Conservation (phyloP, 805 yeast genomes). For the Candida dajiaensis region DNA sequence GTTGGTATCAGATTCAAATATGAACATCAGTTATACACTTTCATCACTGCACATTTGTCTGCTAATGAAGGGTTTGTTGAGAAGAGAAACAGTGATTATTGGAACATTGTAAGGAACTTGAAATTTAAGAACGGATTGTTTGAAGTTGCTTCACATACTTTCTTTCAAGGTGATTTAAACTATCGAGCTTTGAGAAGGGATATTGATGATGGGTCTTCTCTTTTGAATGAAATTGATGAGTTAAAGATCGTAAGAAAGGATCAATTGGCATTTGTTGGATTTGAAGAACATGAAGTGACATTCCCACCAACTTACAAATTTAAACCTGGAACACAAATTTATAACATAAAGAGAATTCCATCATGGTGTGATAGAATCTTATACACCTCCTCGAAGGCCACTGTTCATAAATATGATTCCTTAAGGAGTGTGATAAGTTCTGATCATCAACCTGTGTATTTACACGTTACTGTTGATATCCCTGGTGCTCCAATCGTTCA, state of each 20-base stretch:
- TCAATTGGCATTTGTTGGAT: constrained; percentile 51
- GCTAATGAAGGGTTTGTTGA: constrained; percentile 69
- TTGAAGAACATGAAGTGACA: constrained; percentile 55
- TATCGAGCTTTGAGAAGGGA: constrained; percentile 46
- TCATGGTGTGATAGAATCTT: constrained; percentile 91
- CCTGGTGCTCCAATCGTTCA: constrained; percentile 23
- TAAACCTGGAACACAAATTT: constrained; percentile 39
- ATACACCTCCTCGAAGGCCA: constrained; percentile 16
- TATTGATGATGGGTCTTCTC: constrained; percentile 5
- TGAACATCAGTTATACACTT: constrained; percentile 36
- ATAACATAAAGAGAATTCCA: constrained; percentile 57
- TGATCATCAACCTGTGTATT: constrained; percentile 77
- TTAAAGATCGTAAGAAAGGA: constrained; percentile 25
- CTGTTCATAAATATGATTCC: constrained; percentile 41
- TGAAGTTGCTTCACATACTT: constrained; percentile 51
- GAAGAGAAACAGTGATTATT: constrained; percentile 49
- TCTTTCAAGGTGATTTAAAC: constrained; percentile 82
- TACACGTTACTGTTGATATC: constrained; percentile 29
- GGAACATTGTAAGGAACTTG: constrained; percentile 43
- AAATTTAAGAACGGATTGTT: constrained; percentile 50
- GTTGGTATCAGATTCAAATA: constrained; percentile 50
- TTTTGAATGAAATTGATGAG: constrained; percentile 31
- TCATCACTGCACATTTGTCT: constrained; percentile 65
- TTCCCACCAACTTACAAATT: constrained; percentile 85
- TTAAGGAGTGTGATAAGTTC: constrained; percentile 45